phyloP scores from a whole-genome alignment of 2,329 filamentous ascomycete genomes.

The Chlorencoelia australis region DNA sequence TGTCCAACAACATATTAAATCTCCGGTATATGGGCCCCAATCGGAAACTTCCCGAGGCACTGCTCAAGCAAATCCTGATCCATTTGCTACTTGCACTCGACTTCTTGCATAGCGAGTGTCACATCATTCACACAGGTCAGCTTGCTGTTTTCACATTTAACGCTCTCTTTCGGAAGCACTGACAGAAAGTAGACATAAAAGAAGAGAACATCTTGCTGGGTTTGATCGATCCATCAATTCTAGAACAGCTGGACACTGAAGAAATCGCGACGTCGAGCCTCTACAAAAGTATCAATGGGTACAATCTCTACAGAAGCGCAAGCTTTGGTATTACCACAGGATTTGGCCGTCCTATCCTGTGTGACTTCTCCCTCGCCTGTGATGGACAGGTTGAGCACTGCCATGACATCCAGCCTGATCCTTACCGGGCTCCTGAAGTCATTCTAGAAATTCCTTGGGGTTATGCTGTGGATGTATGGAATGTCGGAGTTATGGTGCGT shows the following conservation, averaged over 20 bases:
- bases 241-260: slow-evolving; percentile 17
- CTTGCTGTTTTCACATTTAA: slow-evolving; percentile 9
- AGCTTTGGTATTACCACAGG: slow-evolving; percentile 17
- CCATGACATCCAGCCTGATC: slow-evolving; percentile 20
- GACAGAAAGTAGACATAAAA: slow-evolving; percentile 17
- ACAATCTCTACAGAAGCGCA: slow-evolving; percentile 17
- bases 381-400: slow-evolving; percentile 17
- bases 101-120: slow-evolving; percentile 91
- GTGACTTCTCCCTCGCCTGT: slow-evolving; percentile 19
- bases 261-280: slow-evolving; percentile 14
- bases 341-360: slow-evolving; percentile 19
- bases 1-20: slow-evolving; percentile 16
- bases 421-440: slow-evolving; percentile 28
- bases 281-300: slow-evolving; percentile 14
- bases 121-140: slow-evolving; percentile 86
- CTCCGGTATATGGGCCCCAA: slow-evolving; percentile 11
- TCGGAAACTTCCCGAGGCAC: slow-evolving; percentile 10
- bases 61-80: slow-evolving; percentile 96
- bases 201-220: slow-evolving; percentile 18
- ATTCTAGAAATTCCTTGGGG: slow-evolving; percentile 30
- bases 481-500: slow-evolving; percentile 27
- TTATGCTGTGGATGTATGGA: slow-evolving; percentile 29
- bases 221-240: slow-evolving; percentile 15
- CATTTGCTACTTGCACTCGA: slow-evolving; percentile 89
- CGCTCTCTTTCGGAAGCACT: slow-evolving; percentile 11